These are phyloP conservation scores for Mycena rebaudengoi DNA, from an alignment of 768 basidiomycete species.

Conservation along the genomic window DNA sequence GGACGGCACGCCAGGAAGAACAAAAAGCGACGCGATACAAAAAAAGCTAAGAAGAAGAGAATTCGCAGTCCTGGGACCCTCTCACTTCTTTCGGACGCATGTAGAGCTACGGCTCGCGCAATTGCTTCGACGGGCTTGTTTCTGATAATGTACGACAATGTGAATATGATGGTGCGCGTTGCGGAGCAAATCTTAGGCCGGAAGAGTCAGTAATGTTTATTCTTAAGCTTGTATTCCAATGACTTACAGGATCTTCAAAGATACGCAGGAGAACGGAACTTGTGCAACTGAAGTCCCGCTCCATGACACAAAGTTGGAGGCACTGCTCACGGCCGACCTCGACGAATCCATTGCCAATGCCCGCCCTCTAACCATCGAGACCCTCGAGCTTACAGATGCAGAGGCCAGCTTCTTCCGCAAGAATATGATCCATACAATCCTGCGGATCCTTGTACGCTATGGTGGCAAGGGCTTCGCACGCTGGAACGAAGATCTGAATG, in stretches of 20 bases:
- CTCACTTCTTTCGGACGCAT: not conserved
- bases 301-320: slow-evolving; percentile 16
- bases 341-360: slow-evolving; percentile 26
- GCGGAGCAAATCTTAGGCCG: slow-evolving; percentile 39
- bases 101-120: not conserved
- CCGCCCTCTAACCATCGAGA: slow-evolving; percentile 23
- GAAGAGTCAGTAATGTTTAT: slow-evolving; percentile 24
- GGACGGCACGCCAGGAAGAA: not conserved
- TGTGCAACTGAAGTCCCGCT: slow-evolving; percentile 34
- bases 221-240: not conserved
- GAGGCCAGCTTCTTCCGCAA: slow-evolving; percentile 15
- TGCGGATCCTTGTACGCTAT: slow-evolving; percentile 19
- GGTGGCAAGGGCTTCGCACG: slow-evolving; percentile 19
- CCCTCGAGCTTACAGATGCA: slow-evolving; percentile 23
- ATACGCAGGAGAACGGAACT: slow-evolving; percentile 39
- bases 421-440: slow-evolving; percentile 19
- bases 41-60: not conserved
- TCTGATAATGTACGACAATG: slow-evolving; percentile 36
- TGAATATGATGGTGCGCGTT: slow-evolving; percentile 33
- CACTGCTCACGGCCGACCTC: slow-evolving; percentile 29
- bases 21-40: not conserved
- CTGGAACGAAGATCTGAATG: slow-evolving; percentile 11
- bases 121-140: slow-evolving; percentile 8
- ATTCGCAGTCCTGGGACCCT: not conserved
- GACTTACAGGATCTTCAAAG: not conserved